These are phyloP conservation scores for Picea abies DNA, from an alignment of 83 land plant species.

Conservation along the genomic window DNA sequence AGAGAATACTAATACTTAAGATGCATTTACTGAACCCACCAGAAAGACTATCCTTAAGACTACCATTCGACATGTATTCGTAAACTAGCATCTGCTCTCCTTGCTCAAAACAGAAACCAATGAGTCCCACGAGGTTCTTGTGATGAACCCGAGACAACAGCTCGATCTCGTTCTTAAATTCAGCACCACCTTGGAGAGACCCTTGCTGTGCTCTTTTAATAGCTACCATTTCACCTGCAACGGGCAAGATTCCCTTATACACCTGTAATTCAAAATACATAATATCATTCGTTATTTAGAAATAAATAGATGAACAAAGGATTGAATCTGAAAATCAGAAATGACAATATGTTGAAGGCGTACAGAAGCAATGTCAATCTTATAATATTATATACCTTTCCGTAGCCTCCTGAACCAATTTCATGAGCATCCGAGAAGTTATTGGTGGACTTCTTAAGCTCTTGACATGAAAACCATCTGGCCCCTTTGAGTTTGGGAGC, in stretches of 20 bases:
- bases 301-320: too few species aligned
- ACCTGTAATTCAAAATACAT: slow-evolving; percentile 29
- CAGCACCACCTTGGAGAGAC: slow-evolving; percentile 63
- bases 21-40: slow-evolving; percentile 22
- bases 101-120: slow-evolving; percentile 78
- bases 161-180: slow-evolving; percentile 79
- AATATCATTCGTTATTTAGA: too few species aligned
- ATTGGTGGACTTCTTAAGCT: slow-evolving; percentile 61
- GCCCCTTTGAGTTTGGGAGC: slow-evolving; percentile 79
- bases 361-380: background rate
- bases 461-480: slow-evolving; percentile 69
- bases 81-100: slow-evolving; percentile 81
- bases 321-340: too few species aligned
- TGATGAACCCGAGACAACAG: slow-evolving; percentile 82
- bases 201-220: slow-evolving; percentile 73
- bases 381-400: slow-evolving; percentile 34
- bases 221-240: slow-evolving; percentile 51
- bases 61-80: slow-evolving; percentile 65
- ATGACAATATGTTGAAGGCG: too few species aligned
- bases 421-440: slow-evolving; percentile 56
- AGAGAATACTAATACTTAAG: background rate
- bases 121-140: slow-evolving; percentile 72
- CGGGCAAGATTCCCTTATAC: slow-evolving; percentile 50
- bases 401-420: slow-evolving; percentile 54
- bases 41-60: slow-evolving; percentile 53